These are phyloP conservation scores for Salix udensis DNA, from an alignment of 345 rosid species.

Conservation along the genomic window DNA sequence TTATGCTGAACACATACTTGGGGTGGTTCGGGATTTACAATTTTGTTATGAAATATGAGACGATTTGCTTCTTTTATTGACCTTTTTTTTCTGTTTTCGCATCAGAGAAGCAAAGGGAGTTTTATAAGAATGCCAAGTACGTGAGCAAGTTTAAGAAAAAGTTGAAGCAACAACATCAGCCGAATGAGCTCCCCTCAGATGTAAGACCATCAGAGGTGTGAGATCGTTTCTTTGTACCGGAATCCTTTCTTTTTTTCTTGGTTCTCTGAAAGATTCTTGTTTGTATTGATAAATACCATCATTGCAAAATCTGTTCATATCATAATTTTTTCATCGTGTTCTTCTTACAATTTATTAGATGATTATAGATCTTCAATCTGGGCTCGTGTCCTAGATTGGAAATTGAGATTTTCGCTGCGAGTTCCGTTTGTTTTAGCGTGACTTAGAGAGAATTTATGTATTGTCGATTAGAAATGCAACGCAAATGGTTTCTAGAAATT, in stretches of 20 bases:
- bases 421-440: not conserved
- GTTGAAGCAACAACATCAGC: slow-evolving; percentile 41
- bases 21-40: not conserved
- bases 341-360: not conserved
- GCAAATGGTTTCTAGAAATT: not conserved
- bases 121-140: slow-evolving; percentile 74
- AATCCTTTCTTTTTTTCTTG: not conserved
- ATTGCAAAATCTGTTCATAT: not conserved
- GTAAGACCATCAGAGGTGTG: slow-evolving; percentile 31
- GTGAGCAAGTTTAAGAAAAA: slow-evolving; percentile 65
- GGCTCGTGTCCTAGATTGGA: not conserved
- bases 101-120: slow-evolving; percentile 68
- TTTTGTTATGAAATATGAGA: not conserved
- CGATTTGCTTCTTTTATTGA: not conserved
- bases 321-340: not conserved
- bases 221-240: not conserved
- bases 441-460: not conserved
- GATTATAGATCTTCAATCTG: not conserved
- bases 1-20: not conserved
- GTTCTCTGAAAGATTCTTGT: not conserved
- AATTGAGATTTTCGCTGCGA: not conserved
- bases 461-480: not conserved
- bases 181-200: slow-evolving; percentile 15
- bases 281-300: not conserved
- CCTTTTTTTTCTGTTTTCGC: not conserved